A percentile compares a stretch with the other conserved stretches of the same genome.
These are phyloP conservation scores for Talaromyces sp. DNA, from an alignment of 2,329 filamentous ascomycete genomes.

Conservation along the genomic window DNA sequence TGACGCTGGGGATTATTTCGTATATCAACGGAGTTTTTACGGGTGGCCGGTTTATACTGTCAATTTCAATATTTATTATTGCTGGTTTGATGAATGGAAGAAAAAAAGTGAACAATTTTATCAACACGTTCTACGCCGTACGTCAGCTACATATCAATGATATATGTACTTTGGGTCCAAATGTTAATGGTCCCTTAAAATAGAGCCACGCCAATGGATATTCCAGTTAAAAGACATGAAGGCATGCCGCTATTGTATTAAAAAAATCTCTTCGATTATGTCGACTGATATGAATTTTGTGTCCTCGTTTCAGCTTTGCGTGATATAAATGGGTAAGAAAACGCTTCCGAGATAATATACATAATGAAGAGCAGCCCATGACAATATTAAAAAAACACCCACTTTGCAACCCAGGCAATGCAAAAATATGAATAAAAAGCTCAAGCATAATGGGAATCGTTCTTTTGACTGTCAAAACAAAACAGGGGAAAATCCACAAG, in stretches of 20 bases:
- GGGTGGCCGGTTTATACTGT: conserved; percentile 9
- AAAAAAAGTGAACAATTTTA: neutral
- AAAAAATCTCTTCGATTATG: neutral
- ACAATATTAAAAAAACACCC: neutral
- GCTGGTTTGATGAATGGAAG: conserved; percentile 1
- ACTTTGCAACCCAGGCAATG: neutral
- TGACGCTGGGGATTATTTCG: conserved; percentile 4
- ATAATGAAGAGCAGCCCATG: neutral
- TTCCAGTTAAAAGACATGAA: neutral
- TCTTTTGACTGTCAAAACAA: neutral
- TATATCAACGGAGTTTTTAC: conserved; percentile 9
- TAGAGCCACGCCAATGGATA: neutral
- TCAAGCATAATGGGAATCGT: neutral
- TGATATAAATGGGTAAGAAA: neutral
- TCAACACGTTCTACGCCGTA: neutral
- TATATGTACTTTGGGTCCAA: neutral
- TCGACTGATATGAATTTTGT: neutral
- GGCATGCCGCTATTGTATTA: neutral
- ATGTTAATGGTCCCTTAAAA: neutral
- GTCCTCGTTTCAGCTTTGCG: neutral
- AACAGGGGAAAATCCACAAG: neutral
- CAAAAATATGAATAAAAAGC: neutral
- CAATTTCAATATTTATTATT: neutral
- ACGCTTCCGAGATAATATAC: neutral
- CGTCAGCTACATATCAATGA: neutral